phyloP scores from a whole-genome alignment of 179 eudicot species.

The Spergularia azorica region DNA sequence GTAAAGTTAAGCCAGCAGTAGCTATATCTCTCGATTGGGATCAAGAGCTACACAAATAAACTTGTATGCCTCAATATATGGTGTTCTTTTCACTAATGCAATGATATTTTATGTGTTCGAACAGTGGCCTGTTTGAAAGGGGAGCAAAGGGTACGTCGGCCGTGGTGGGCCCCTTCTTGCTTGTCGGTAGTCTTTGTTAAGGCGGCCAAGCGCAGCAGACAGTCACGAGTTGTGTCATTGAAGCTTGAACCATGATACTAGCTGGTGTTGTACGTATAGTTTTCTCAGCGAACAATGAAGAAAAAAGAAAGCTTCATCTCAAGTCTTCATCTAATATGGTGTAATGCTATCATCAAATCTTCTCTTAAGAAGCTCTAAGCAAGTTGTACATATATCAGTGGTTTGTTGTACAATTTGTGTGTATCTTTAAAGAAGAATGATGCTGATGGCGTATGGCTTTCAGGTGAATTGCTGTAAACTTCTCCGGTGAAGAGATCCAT shows the following conservation, averaged over 20 bases:
- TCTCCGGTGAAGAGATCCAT: conserved; percentile 8
- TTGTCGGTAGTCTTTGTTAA: conserved; percentile 62
- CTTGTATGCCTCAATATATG: neutral
- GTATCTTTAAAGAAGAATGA: conserved; percentile 26
- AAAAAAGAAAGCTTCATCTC: conserved; percentile 13
- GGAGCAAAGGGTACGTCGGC: conserved; percentile 77
- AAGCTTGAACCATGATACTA: conserved; percentile 80
- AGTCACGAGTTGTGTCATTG: conserved; percentile 83
- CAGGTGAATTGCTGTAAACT: conserved; percentile 19
- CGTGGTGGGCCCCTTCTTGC: conserved; percentile 97
- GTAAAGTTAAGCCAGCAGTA: too few species aligned
- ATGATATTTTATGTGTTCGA: conserved; percentile 21
- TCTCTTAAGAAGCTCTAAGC: conserved; percentile 18
- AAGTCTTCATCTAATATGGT: conserved; percentile 20
- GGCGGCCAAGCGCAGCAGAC: conserved; percentile 86
- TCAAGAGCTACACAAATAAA: too few species aligned
- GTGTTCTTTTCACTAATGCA: neutral
- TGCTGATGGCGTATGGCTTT: conserved; percentile 14
- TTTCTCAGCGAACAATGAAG: conserved; percentile 25
- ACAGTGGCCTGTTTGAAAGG: conserved; percentile 97
- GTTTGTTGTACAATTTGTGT: conserved; percentile 31
- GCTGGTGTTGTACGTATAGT: conserved; percentile 29
- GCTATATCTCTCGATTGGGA: too few species aligned
- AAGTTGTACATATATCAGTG: conserved; percentile 24
- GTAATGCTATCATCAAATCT: conserved; percentile 18